Evolutionary conservation across 2,329 filamentous ascomycete genomes (phyloP).

Genomic region (Alternaria alternata): DNA sequence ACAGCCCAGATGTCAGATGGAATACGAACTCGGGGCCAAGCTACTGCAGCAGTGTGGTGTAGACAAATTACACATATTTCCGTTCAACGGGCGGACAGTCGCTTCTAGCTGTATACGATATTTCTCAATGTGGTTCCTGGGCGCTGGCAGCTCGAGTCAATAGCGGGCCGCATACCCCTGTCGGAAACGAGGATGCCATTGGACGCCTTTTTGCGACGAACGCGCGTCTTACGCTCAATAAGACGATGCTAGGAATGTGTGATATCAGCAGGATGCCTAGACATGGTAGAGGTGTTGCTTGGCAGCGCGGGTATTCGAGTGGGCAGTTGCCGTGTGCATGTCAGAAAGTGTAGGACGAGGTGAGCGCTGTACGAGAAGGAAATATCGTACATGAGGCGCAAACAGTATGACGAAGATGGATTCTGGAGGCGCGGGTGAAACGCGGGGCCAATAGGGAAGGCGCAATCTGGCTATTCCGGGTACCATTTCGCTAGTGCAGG

Average conservation of each 20-base stretch:
- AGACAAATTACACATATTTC: neutral
- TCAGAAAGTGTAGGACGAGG: neutral
- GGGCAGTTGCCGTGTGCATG: neutral
- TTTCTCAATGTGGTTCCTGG: slow-evolving; percentile 3
- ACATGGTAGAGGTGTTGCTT: neutral
- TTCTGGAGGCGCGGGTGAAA: slow-evolving; percentile 18
- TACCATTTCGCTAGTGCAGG: slow-evolving; percentile 3
- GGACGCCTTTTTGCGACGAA: slow-evolving; percentile 17
- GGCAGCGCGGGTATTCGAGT: neutral
- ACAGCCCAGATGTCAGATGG: slow-evolving; percentile 2
- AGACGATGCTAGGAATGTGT: slow-evolving; percentile 4
- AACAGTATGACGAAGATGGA: neutral
- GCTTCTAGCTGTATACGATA: neutral
- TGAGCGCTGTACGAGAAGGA: neutral
- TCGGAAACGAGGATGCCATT: slow-evolving; percentile 1
- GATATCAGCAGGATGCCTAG: slow-evolving; percentile 7
- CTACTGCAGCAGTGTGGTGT: neutral
- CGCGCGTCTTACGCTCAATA: slow-evolving; percentile 23
- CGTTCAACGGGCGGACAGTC: neutral
- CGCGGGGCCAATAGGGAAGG: slow-evolving; percentile 19
- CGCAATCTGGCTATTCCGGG: slow-evolving; percentile 14
- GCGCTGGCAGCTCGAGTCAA: slow-evolving; percentile 8
- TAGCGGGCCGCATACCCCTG: slow-evolving; percentile 22
- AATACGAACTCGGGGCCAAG: neutral
- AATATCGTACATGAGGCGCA: neutral